Base-by-base conservation (phyloP, 805 yeast genomes). In the Saccharomycopsis fibuligera region DNA sequence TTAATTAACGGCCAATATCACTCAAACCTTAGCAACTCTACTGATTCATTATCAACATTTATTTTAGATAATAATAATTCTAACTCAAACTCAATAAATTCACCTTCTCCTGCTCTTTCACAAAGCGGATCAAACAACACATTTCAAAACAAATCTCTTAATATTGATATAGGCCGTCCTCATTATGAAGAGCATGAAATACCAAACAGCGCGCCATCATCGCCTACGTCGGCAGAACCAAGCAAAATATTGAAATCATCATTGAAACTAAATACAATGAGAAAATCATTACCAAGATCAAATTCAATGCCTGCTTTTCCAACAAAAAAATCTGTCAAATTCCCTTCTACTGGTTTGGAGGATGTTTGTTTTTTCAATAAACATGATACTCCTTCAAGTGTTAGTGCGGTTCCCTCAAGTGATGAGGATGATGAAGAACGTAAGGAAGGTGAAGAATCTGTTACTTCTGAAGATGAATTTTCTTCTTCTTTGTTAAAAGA, bases 351-450 rank as follows among this genome's bases (percentile, higher is more conserved):
- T 22, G 54, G 47, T 14, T 35, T 53, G 23, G 56, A 53, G 39
- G 39, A 53, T 35, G 50, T 53, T n/a, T 35, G 50, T 10, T 53
- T 53, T 35, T 53, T 53, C 47, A 45, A 47, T 17, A 50, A 50
- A 37, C 30, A 48, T 30, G 56, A 50, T 21, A 53, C 50, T 12
- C 56, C 56, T 2, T 31, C 43, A 29, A 53, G 54, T 33, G 56
- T 53, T 4, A 40, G 52, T 23, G 47, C 47, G 17, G 46, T 50
- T 21, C 27, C 48, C 5, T 45, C 47, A 16, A 41, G 47, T 24
- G 51, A 47, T 2, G 54, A 50, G 31, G 54, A 53, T 4, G 44
- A 25, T 12, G 42, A 33, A 2, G 54, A 47, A 17, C 35, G 38
- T 12, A 48, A 47, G 14, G 42, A 14, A n/a, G 51, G 27, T 10